Evolutionary conservation across 1,284 basidiomycete genomes (phyloP).

Genomic region (Grifola frondosa): DNA sequence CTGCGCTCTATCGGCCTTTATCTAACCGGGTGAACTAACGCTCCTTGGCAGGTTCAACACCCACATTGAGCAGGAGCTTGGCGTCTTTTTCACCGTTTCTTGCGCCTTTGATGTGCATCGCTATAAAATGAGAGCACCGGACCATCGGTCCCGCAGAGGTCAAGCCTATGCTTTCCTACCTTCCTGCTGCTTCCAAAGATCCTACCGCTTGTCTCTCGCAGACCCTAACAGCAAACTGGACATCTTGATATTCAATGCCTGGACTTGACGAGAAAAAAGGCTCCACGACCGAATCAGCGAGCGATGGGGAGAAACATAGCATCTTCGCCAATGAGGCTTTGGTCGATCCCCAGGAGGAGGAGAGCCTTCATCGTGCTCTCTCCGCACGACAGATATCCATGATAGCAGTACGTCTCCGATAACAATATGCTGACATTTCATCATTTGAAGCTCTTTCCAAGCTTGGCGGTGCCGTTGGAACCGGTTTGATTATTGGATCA

Average conservation of each 20-base stretch:
- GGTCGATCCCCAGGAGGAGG: slow-evolving; percentile 41
- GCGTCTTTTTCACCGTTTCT: slow-evolving; percentile 7
- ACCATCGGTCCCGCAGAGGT: not conserved
- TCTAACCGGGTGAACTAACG: too few relatives aligned
- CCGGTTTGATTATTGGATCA: slow-evolving; percentile 76
- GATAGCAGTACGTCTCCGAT: slow-evolving; percentile 52
- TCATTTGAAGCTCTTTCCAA: slow-evolving; percentile 26
- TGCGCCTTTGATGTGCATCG: slow-evolving; percentile 9
- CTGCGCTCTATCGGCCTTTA: too few relatives aligned
- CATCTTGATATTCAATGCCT: slow-evolving; percentile 11
- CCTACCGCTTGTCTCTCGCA: too few relatives aligned
- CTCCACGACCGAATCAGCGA: slow-evolving; percentile 7
- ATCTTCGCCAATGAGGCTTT: slow-evolving; percentile 36
- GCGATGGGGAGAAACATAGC: slow-evolving; percentile 9
- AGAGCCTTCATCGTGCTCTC: slow-evolving; percentile 58
- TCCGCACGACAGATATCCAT: slow-evolving; percentile 71
- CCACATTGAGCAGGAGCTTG: too few relatives aligned
- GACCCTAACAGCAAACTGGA: too few relatives aligned
- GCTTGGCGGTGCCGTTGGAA: slow-evolving; percentile 65
- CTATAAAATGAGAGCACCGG: slow-evolving; percentile 1
- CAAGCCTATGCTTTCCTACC: too few relatives aligned
- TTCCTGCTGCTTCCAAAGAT: too few relatives aligned
- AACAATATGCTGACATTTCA: too few relatives aligned
- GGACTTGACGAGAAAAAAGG: slow-evolving; percentile 20
- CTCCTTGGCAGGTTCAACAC: slow-evolving; percentile 12